Percentiles rank a stretch among this genome's conserved stretches.
Evolutionary conservation across 2,329 filamentous ascomycete genomes (phyloP).

Genomic region (Penicillium corylophilum): DNA sequence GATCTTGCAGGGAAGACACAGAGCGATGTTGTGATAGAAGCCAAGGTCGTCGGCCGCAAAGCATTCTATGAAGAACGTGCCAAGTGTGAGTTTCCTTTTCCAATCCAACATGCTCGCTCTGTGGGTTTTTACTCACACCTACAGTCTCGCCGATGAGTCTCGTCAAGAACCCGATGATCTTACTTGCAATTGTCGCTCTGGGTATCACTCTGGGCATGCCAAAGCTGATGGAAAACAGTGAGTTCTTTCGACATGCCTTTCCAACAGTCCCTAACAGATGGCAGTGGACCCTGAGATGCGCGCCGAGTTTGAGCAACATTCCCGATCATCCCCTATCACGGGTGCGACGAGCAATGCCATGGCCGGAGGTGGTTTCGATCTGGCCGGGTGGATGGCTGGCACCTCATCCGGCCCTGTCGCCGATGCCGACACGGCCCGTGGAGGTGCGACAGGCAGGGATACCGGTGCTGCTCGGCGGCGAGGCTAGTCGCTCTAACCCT

Average conservation of each 20-base stretch:
- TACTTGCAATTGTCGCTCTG: slow-evolving; percentile 82
- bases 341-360: slow-evolving; percentile 60
- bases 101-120: background rate
- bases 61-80: slow-evolving; percentile 73
- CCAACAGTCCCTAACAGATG: background rate
- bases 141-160: slow-evolving; percentile 76
- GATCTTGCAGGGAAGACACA: slow-evolving; percentile 26
- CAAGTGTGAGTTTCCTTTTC: slow-evolving; percentile 61
- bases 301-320: slow-evolving; percentile 87
- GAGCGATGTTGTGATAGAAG: slow-evolving; percentile 56
- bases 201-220: slow-evolving; percentile 88
- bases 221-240: slow-evolving; percentile 93
- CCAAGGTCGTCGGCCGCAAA: slow-evolving; percentile 63
- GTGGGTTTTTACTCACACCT: background rate
- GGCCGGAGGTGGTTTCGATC: slow-evolving; percentile 61
- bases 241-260: slow-evolving; percentile 37
- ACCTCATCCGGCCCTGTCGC: slow-evolving; percentile 33
- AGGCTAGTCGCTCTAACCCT: slow-evolving; percentile 23
- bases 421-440: slow-evolving; percentile 17
- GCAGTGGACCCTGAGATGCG: slow-evolving; percentile 95
- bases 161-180: slow-evolving; percentile 93
- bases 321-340: slow-evolving; percentile 70
- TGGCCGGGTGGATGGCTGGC: slow-evolving; percentile 68
- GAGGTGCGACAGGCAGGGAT: slow-evolving; percentile 30
- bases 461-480: slow-evolving; percentile 25